These are phyloP conservation scores for Globisporangium apiculatum DNA, from an alignment of 352 stramenopile species.

Conservation along the genomic window DNA sequence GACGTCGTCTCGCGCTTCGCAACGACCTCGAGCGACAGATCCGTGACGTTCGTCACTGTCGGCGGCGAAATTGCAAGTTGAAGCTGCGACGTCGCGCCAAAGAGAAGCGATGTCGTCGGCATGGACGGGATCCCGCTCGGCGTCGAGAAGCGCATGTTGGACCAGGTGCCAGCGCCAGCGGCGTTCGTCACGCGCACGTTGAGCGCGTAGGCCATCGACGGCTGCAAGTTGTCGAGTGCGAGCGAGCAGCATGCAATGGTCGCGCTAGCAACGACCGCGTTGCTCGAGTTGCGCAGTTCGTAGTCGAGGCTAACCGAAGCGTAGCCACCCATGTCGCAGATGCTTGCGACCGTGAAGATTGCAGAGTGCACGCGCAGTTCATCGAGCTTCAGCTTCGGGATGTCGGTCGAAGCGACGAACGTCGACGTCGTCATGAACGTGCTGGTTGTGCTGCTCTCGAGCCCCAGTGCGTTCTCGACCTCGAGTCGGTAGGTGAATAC, in stretches of 20 bases:
- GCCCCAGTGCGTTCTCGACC: conserved; percentile 33
- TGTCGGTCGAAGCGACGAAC: conserved; percentile 10
- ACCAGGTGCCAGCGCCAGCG: conserved; percentile 21
- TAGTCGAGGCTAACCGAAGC: conserved; percentile 1
- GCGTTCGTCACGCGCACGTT: conserved; percentile 14
- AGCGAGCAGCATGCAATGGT: conserved; percentile 15
- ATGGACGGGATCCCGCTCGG: conserved; percentile 18
- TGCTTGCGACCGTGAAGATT: conserved; percentile 11
- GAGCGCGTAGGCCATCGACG: conserved; percentile 18
- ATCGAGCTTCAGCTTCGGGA: conserved; percentile 11
- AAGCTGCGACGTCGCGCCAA: conserved; percentile 19
- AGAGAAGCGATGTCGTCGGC: conserved; percentile 16
- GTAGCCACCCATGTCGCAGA: conserved; percentile 31
- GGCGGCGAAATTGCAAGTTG: conserved; percentile 19
- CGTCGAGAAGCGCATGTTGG: conserved; percentile 19
- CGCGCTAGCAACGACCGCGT: background rate
- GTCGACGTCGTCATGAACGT: conserved; percentile 19
- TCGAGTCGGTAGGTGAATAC: conserved; percentile 37
- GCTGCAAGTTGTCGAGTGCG: conserved; percentile 13
- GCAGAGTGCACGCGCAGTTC: conserved; percentile 9
- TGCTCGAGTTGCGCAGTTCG: conserved; percentile 6
- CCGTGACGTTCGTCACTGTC: conserved; percentile 5
- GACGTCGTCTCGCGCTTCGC: conserved; percentile 2
- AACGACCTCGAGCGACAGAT: conserved; percentile 12
- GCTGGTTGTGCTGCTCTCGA: conserved; percentile 13